phyloP scores from a whole-genome alignment of 2,329 filamentous ascomycete species.

The Xylaria arbuscula region DNA sequence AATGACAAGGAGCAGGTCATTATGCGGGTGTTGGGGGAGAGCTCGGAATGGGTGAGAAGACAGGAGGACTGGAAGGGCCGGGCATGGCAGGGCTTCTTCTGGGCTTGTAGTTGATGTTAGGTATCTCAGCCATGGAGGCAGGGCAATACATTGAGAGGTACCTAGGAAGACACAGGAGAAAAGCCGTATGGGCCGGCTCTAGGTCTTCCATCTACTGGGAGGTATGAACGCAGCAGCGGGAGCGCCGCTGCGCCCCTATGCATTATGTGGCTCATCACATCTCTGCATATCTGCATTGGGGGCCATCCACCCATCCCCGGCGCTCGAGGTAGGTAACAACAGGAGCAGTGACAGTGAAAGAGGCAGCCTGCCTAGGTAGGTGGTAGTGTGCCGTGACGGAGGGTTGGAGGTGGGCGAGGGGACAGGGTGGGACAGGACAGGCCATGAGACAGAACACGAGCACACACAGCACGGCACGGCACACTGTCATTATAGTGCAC shows the following conservation, averaged over 20 bases:
- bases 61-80: constrained; percentile 17
- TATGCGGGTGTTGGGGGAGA: constrained; percentile 39
- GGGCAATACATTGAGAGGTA: constrained; percentile 33
- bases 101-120: constrained; percentile 22
- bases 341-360: constrained; percentile 5
- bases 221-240: constrained; percentile 26
- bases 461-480: constrained; percentile 15
- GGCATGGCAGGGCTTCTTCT: constrained; percentile 24
- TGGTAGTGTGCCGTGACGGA: constrained; percentile 21
- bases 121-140: constrained; percentile 10
- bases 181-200: constrained; percentile 27
- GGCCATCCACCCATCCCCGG: constrained; percentile 32
- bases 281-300: constrained; percentile 35
- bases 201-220: constrained; percentile 10
- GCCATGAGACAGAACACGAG: constrained; percentile 29
- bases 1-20: constrained; percentile 46
- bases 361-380: constrained; percentile 12
- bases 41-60: constrained; percentile 28
- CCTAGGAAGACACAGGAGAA: constrained; percentile 27
- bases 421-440: background rate
- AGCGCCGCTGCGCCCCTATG: constrained; percentile 30
- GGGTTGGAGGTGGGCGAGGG: constrained; percentile 21
- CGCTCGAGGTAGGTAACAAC: constrained; percentile 17
- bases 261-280: constrained; percentile 36
- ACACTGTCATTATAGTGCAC: constrained; percentile 25